phyloP scores from a whole-genome alignment of 2,329 filamentous ascomycete species.

The Onygenales sp. region DNA sequence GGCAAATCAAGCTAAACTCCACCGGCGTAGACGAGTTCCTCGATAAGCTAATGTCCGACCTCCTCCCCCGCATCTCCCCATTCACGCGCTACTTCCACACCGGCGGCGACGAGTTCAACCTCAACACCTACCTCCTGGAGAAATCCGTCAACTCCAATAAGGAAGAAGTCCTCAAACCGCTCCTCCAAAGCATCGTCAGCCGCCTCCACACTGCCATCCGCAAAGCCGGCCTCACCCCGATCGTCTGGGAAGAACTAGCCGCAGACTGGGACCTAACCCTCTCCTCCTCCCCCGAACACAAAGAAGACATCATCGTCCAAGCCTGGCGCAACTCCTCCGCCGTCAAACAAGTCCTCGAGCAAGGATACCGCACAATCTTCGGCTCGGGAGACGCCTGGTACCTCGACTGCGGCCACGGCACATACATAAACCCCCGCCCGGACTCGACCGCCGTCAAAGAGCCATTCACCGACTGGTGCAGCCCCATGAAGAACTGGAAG shows the following conservation, averaged over 20 bases:
- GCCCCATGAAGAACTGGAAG: conserved; percentile 71
- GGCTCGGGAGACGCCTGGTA: conserved; percentile 24
- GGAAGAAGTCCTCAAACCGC: conserved; percentile 55
- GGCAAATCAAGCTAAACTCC: conserved; percentile 67
- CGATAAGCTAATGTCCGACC: conserved; percentile 61
- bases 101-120: conserved; percentile 80
- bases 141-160: conserved; percentile 60
- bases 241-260: conserved; percentile 86
- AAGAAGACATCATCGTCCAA: conserved; percentile 55
- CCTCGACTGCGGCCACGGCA: conserved; percentile 24
- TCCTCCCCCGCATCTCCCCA: conserved; percentile 60
- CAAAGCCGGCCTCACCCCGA: conserved; percentile 55
- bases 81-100: conserved; percentile 74
- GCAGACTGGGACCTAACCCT: conserved; percentile 68
- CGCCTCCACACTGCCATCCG: conserved; percentile 56
- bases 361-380: conserved; percentile 23
- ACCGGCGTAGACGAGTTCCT: conserved; percentile 61
- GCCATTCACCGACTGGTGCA: conserved; percentile 19
- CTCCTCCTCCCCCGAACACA: conserved; percentile 40
- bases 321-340: conserved; percentile 51
- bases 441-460: conserved; percentile 6
- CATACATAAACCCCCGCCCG: conserved; percentile 23
- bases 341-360: conserved; percentile 17
- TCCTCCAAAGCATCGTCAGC: conserved; percentile 70
- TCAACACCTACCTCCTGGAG: conserved; percentile 64